Evolutionary conservation across 352 stramenopile genomes (phyloP).

Genomic region (Globisporangium spiculum): DNA sequence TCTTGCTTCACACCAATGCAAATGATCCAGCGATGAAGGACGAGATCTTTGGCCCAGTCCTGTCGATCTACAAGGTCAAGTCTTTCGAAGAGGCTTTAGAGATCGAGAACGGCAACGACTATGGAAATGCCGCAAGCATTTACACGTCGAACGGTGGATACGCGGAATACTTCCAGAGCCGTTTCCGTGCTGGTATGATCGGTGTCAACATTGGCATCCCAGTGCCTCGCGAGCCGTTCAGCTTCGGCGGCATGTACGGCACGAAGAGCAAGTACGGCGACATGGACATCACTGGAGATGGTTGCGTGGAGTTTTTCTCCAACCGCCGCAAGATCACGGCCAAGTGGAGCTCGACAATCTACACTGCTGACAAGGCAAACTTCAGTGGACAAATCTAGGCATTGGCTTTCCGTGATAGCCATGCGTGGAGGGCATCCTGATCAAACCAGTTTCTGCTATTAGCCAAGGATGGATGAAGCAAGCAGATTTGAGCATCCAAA

Average conservation of each 20-base stretch:
- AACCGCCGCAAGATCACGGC: constrained; percentile 96
- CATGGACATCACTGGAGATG: constrained; percentile 98
- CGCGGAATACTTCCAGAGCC: constrained; percentile 93
- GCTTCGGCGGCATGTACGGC: constrained; percentile 96
- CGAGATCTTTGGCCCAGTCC: constrained; percentile 98
- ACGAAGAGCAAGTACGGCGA: constrained; percentile 97
- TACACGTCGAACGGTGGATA: constrained; percentile 94
- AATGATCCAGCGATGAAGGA: constrained; percentile 90
- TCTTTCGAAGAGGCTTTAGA: constrained; percentile 93
- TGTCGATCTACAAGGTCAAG: constrained; percentile 84
- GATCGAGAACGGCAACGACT: constrained; percentile 96
- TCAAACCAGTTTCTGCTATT: neutral
- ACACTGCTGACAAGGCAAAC: constrained; percentile 56
- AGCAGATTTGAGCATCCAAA: neutral
- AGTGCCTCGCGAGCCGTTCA: constrained; percentile 94
- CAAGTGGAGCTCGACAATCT: constrained; percentile 85
- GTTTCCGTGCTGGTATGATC: constrained; percentile 93
- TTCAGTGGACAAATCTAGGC: constrained; percentile 67
- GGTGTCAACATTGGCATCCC: constrained; percentile 97
- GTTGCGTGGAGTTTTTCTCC: constrained; percentile 97
- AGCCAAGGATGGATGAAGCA: neutral
- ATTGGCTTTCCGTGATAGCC: neutral
- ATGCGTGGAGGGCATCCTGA: neutral
- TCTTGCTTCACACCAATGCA: constrained; percentile 90
- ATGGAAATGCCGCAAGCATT: constrained; percentile 96